A percentile compares a stretch with the other conserved stretches of the same genome.
These are phyloP conservation scores for Pulveroboletus frians DNA, from an alignment of 768 basidiomycete species.

Conservation along the genomic window DNA sequence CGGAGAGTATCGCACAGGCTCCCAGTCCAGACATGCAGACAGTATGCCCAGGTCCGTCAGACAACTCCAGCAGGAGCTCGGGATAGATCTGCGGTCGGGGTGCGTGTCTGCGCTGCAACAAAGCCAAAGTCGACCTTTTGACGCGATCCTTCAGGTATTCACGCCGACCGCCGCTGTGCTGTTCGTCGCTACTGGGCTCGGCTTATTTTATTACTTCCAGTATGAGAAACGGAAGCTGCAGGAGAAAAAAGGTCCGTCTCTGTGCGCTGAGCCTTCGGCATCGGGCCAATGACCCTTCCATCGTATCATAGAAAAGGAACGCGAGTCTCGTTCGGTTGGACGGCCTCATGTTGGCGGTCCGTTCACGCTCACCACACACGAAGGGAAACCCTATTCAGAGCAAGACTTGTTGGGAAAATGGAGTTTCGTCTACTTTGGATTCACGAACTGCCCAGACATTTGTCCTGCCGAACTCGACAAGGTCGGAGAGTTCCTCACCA, in stretches of 20 bases:
- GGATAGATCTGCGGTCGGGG: slow-evolving; percentile 34
- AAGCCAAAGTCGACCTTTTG: neutral
- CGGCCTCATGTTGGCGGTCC: slow-evolving; percentile 89
- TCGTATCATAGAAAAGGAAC: slow-evolving; percentile 58
- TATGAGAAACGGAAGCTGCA: slow-evolving; percentile 76
- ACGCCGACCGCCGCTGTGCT: slow-evolving; percentile 79
- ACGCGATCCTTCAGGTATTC: slow-evolving; percentile 61
- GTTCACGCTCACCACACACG: slow-evolving; percentile 67
- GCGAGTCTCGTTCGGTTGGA: slow-evolving; percentile 68
- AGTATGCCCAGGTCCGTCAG: slow-evolving; percentile 19
- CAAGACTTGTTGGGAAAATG: slow-evolving; percentile 83
- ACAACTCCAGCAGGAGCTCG: slow-evolving; percentile 23
- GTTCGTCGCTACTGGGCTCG: slow-evolving; percentile 79
- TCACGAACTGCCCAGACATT: slow-evolving; percentile 98
- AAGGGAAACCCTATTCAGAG: slow-evolving; percentile 71
- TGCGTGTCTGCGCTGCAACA: slow-evolving; percentile 10
- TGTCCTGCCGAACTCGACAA: slow-evolving; percentile 98
- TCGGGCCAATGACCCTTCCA: neutral
- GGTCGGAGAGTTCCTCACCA: slow-evolving; percentile 70
- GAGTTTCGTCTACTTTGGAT: slow-evolving; percentile 96
- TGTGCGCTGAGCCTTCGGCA: neutral
- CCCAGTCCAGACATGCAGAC: slow-evolving; percentile 4
- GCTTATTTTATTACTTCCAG: slow-evolving; percentile 83
- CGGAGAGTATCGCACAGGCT: neutral
- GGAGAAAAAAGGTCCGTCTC: slow-evolving; percentile 65